phyloP scores from a whole-genome alignment of 805 yeast genomes.

The Suhomyces kilbournensis region DNA sequence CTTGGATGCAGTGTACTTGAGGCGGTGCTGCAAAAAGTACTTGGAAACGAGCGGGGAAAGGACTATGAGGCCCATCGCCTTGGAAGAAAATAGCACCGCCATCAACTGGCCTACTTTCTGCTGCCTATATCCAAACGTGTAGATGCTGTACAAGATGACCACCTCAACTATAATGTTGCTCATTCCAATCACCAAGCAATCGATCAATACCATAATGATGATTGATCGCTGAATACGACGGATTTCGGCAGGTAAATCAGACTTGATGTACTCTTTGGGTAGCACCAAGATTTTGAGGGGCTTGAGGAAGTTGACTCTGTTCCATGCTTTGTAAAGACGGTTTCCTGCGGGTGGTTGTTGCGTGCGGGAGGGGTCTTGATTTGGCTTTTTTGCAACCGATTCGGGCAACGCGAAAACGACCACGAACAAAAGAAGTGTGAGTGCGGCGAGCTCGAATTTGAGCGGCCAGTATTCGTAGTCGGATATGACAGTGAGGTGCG shows the following conservation, averaged over 20 bases:
- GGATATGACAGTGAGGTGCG: not conserved
- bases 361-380: conserved; percentile 29
- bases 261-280: conserved; percentile 31
- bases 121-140: conserved; percentile 51
- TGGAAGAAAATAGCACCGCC: conserved; percentile 48
- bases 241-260: not conserved
- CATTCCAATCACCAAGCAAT: conserved; percentile 36
- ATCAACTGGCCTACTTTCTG: conserved; percentile 54
- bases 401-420: conserved; percentile 17
- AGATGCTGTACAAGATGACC: conserved; percentile 51
- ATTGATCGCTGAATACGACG: conserved; percentile 34
- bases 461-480: conserved; percentile 32
- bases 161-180: conserved; percentile 42
- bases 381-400: conserved; percentile 39
- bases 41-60: conserved; percentile 49
- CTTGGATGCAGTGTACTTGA: conserved; percentile 30
- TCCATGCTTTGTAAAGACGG: not conserved
- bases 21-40: conserved; percentile 30
- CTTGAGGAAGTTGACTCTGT: conserved; percentile 22
- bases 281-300: conserved; percentile 58
- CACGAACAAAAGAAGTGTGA: conserved; percentile 29
- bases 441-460: conserved; percentile 29
- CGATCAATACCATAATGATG: conserved; percentile 47
- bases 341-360: conserved; percentile 9
- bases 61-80: conserved; percentile 48